Evolutionary conservation across 768 basidiomycete species (phyloP).

Genomic region (Phylloporus sp.): DNA sequence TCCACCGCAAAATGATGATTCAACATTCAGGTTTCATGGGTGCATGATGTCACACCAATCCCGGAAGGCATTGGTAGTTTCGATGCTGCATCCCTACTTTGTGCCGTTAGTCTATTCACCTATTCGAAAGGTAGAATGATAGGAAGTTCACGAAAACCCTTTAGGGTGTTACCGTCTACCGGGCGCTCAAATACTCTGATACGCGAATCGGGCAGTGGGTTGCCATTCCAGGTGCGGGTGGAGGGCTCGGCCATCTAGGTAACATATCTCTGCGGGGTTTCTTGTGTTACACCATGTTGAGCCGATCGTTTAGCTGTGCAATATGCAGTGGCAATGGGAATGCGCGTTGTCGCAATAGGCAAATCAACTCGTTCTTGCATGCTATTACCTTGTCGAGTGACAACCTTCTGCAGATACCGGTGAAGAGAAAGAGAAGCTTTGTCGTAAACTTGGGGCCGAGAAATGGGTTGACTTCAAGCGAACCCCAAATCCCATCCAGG

Average conservation of each 20-base stretch:
- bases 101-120: constrained; percentile 45
- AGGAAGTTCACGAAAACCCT: not conserved
- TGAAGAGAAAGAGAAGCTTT: constrained; percentile 55
- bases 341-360: constrained; percentile 76
- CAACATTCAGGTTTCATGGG: constrained; percentile 64
- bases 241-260: constrained; percentile 82
- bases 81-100: constrained; percentile 71
- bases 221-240: constrained; percentile 74
- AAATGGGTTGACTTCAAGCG: constrained; percentile 66
- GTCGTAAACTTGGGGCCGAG: not conserved
- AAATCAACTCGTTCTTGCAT: not conserved
- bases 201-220: constrained; percentile 70
- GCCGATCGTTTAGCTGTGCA: constrained; percentile 52
- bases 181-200: constrained; percentile 72
- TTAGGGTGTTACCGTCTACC: constrained; percentile 81
- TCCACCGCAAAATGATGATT: not conserved
- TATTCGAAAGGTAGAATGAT: too few relatives aligned
- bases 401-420: constrained; percentile 53
- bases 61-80: constrained; percentile 64
- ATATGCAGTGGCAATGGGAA: constrained; percentile 74
- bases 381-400: not conserved
- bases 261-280: not conserved
- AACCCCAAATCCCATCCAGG: constrained; percentile 59
- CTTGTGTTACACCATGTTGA: not conserved
- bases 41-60: constrained; percentile 73